Evolutionary conservation across 768 basidiomycete genomes (phyloP).

Genomic region (Kwoniella heveanensis): DNA sequence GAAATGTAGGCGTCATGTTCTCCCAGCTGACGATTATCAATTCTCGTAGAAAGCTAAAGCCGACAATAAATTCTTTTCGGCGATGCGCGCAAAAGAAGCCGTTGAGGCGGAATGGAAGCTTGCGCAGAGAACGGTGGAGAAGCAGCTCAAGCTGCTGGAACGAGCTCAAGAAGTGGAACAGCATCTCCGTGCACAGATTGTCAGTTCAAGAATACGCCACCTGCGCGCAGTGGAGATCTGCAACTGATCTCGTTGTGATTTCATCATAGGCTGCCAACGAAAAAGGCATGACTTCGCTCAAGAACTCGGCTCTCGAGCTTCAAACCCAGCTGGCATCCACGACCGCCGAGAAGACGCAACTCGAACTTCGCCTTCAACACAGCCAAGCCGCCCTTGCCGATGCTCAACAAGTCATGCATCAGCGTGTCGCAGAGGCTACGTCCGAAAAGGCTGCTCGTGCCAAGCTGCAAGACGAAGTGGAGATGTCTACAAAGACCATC

Average conservation of each 20-base stretch:
- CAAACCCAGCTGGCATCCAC: slow-evolving; percentile 44
- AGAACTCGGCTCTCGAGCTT: slow-evolving; percentile 44
- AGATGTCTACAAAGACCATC: slow-evolving; percentile 34
- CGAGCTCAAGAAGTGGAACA: slow-evolving; percentile 68
- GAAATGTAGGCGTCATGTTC: not conserved
- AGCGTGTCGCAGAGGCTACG: slow-evolving; percentile 48
- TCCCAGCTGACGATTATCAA: not conserved
- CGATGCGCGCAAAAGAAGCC: slow-evolving; percentile 86
- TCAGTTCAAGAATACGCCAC: slow-evolving; percentile 55
- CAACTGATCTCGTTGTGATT: slow-evolving; percentile 8
- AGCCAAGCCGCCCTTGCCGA: slow-evolving; percentile 41
- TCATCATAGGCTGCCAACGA: slow-evolving; percentile 52
- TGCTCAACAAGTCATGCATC: slow-evolving; percentile 42
- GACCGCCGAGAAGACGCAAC: slow-evolving; percentile 46
- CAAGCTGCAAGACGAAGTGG: slow-evolving; percentile 53
- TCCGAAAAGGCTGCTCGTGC: slow-evolving; percentile 41
- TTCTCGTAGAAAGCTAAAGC: slow-evolving; percentile 80
- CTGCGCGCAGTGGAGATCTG: not conserved
- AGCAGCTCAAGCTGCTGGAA: slow-evolving; percentile 69
- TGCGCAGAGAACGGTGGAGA: slow-evolving; percentile 63
- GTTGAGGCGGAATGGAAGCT: slow-evolving; percentile 74
- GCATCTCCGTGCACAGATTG: slow-evolving; percentile 64
- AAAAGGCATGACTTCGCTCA: slow-evolving; percentile 53
- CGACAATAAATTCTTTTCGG: slow-evolving; percentile 90
- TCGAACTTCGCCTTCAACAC: slow-evolving; percentile 42